These are phyloP conservation scores for Malassezia sp. DNA, from an alignment of 1,284 basidiomycete species.

Conservation along the genomic window DNA sequence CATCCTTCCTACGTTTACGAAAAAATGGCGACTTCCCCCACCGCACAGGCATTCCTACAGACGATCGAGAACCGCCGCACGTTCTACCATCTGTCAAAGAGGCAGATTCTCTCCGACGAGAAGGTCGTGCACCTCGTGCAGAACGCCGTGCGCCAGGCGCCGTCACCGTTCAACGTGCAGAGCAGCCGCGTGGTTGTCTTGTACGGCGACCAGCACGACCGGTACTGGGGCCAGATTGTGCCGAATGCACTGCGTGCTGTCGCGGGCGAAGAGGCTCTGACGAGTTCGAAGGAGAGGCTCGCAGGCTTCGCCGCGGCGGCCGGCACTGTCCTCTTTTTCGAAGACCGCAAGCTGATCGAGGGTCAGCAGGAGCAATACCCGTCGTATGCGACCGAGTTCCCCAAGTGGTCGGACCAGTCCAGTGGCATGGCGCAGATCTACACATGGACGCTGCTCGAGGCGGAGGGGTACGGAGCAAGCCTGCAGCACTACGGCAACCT, in stretches of 20 bases:
- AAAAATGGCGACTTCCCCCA: constrained; percentile 17
- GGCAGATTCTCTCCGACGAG: constrained; percentile 46
- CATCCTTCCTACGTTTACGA: too few species aligned
- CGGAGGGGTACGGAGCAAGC: constrained; percentile 50
- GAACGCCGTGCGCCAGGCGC: constrained; percentile 48
- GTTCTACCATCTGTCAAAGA: constrained; percentile 49
- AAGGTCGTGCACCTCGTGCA: constrained; percentile 48
- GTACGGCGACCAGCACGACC: constrained; percentile 48
- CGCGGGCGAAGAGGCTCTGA: constrained; percentile 21
- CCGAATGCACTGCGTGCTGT: constrained; percentile 33
- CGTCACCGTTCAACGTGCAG: constrained; percentile 50
- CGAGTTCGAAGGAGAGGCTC: constrained; percentile 29
- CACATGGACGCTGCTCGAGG: constrained; percentile 49
- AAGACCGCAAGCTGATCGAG: constrained; percentile 25
- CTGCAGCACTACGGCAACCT: constrained; percentile 47
- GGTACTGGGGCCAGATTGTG: constrained; percentile 48
- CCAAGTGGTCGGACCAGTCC: constrained; percentile 29
- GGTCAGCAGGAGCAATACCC: constrained; percentile 47
- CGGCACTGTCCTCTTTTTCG: constrained; percentile 51
- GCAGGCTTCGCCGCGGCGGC: constrained; percentile 47
- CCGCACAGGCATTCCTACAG: constrained; percentile 20
- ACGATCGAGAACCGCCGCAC: constrained; percentile 46
- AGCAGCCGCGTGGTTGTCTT: constrained; percentile 49
- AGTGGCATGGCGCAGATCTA: constrained; percentile 48
- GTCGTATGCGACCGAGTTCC: constrained; percentile 47